Base-by-base conservation (phyloP, 2,329 filamentous ascomycete genomes). In the Colletotrichum tanaceti region DNA sequence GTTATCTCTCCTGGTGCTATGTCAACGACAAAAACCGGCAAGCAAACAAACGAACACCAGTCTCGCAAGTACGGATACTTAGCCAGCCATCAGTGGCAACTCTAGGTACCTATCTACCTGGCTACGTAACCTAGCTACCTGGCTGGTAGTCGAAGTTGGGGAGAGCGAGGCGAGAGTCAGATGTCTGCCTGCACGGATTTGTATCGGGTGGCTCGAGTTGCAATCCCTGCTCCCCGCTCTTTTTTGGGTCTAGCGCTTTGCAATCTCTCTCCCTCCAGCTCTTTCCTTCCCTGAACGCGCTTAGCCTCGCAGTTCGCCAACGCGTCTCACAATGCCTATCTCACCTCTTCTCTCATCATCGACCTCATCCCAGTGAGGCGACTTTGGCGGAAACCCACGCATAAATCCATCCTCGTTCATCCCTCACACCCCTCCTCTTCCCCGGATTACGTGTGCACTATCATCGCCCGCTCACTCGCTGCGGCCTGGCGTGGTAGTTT, bases 311-410 rank as follows among this genome's bases (percentile, higher is more conserved):
- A 68, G 53, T 67, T 63, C 67, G 57, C 58, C 64, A 70, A 70
- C 67, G 67, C 67, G 67, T 70, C 67, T 70, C 67, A 68, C 66
- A 65, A 58, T 58, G 66, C 66, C 66, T 65, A 69, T 69, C 66
- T 65, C 62, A 66, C 52, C 66, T 66, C 57, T 60, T 60, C 57
- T 61, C 57, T 69, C 63, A 69, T 57, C 66, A 69, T 69, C 66
- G 66, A 60, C 63, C 57, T 69, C 66, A 69, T 69, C 66, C 38
- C 28, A 52, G 35, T 38, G 44, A 65, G 57, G 41, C 28, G 39
- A n/a, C 50, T 50, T 38, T 49, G 18, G 55, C 18, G 63, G 39
- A 32, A 22, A 52, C 18, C 14, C 28, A 39, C 43, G 39, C 39
- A 43, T 49, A 18, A 11, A n/a, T 39, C 22, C 63, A 68, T 68